Evolutionary conservation across 2,329 filamentous ascomycete species (phyloP).

Genomic region (Amesomyces nigricolor): DNA sequence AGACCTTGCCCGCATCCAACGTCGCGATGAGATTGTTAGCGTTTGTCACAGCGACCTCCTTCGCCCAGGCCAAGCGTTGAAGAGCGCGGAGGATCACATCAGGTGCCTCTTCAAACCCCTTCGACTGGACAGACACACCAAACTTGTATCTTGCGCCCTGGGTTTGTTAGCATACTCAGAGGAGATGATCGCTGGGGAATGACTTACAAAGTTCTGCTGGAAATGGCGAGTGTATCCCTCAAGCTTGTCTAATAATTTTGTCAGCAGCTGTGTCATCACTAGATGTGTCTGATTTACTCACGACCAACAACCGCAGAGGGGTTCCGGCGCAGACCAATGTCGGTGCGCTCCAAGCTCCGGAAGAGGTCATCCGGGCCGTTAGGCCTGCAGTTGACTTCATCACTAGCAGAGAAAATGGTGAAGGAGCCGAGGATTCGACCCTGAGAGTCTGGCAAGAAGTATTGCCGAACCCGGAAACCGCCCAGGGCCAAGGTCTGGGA

Average conservation of each 20-base stretch:
- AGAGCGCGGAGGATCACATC: slow-evolving; percentile 44
- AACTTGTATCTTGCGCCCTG: slow-evolving; percentile 63
- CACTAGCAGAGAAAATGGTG: slow-evolving; percentile 52
- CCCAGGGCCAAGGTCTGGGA: slow-evolving; percentile 13
- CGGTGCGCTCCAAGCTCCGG: slow-evolving; percentile 37
- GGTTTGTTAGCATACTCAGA: slow-evolving; percentile 25
- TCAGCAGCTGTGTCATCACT: background rate
- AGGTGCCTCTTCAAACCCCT: slow-evolving; percentile 45
- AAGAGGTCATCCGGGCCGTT: slow-evolving; percentile 60
- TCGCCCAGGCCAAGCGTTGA: slow-evolving; percentile 51
- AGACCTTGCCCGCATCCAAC: slow-evolving; percentile 1
- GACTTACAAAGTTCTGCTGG: slow-evolving; percentile 37
- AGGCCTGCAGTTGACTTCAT: slow-evolving; percentile 42
- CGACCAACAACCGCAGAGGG: slow-evolving; percentile 32
- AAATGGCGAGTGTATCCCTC: slow-evolving; percentile 49
- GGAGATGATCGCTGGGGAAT: too few relatives aligned
- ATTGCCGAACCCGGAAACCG: slow-evolving; percentile 34
- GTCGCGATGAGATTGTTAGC: slow-evolving; percentile 26
- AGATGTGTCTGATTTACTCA: slow-evolving; percentile 25
- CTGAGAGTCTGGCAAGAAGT: slow-evolving; percentile 41
- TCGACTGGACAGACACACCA: slow-evolving; percentile 48
- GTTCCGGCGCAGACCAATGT: slow-evolving; percentile 44
- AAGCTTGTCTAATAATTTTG: slow-evolving; percentile 27
- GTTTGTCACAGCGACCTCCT: slow-evolving; percentile 35
- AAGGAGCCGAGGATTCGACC: slow-evolving; percentile 44